Evolutionary conservation across 140 eudicot species (phyloP).

Genomic region (Cichorium intybus): DNA sequence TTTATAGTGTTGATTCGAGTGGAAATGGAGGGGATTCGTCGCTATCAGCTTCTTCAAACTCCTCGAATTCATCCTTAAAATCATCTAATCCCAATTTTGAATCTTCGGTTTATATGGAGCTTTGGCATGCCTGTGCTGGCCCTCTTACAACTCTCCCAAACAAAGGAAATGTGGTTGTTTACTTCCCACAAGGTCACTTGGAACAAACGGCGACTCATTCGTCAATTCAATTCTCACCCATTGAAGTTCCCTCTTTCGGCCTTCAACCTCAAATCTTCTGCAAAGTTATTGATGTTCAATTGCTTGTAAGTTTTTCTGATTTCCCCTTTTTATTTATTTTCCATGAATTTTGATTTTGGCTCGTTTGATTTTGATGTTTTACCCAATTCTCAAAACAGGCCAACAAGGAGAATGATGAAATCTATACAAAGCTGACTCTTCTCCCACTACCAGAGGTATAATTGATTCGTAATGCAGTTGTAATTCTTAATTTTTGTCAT

Average conservation of each 20-base stretch:
- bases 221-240: constrained; percentile 37
- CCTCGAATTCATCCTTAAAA: constrained; percentile 36
- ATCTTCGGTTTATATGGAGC: constrained; percentile 61
- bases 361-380: constrained; percentile 8
- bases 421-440: constrained; percentile 68
- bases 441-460: constrained; percentile 68
- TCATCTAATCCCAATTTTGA: constrained; percentile 21
- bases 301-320: constrained; percentile 52
- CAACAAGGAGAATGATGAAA: constrained; percentile 92
- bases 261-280: constrained; percentile 87
- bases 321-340: constrained; percentile 4
- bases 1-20: constrained; percentile 29
- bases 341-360: not conserved
- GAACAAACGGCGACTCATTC: constrained; percentile 59
- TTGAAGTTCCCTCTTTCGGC: constrained; percentile 58
- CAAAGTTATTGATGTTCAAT: constrained; percentile 71
- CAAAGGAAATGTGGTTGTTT: constrained; percentile 82
- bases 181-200: constrained; percentile 82
- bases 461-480: constrained; percentile 7
- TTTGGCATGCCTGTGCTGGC: constrained; percentile 98
- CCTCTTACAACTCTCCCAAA: constrained; percentile 70
- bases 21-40: constrained; percentile 47
- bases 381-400: constrained; percentile 49
- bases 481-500: not conserved
- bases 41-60: constrained; percentile 53